Conservation (phyloP, 75 land plant genomes). For the Selaginella moellendorffii region DNA sequence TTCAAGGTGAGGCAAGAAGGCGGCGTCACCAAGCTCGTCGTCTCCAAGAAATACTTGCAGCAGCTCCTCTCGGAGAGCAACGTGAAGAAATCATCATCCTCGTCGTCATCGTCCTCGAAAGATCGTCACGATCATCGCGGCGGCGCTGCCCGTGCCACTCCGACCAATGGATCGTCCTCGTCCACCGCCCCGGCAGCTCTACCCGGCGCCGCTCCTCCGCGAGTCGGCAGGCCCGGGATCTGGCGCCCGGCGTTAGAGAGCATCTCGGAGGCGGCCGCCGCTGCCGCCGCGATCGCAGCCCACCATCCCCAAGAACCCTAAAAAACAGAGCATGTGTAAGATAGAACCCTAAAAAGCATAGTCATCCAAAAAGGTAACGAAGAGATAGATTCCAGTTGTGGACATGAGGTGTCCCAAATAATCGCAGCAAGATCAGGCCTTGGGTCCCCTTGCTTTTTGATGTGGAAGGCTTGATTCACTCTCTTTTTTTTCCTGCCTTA, state of each 20-base stretch:
- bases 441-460: no score
- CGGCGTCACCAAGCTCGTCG: slow-evolving; percentile 1
- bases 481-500: no score
- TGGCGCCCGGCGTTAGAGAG: slow-evolving; percentile 6
- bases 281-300: no score
- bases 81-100: neutral
- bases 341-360: no score
- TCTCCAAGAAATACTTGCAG: neutral
- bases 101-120: neutral
- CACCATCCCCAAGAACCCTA: no score
- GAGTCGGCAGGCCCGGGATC: neutral
- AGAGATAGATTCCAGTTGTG: no score
- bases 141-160: neutral
- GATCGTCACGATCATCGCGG: no score
- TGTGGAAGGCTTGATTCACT: no score
- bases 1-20: slow-evolving; percentile 8
- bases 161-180: neutral
- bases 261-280: neutral
- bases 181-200: neutral
- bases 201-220: neutral
- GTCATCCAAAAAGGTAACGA: no score
- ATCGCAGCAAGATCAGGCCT: no score
- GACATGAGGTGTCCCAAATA: no score
- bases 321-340: no score
- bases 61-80: slow-evolving; percentile 7